Evolutionary conservation across 2,329 filamentous ascomycete species (phyloP).

Genomic region (Calonectria hawksworthii): DNA sequence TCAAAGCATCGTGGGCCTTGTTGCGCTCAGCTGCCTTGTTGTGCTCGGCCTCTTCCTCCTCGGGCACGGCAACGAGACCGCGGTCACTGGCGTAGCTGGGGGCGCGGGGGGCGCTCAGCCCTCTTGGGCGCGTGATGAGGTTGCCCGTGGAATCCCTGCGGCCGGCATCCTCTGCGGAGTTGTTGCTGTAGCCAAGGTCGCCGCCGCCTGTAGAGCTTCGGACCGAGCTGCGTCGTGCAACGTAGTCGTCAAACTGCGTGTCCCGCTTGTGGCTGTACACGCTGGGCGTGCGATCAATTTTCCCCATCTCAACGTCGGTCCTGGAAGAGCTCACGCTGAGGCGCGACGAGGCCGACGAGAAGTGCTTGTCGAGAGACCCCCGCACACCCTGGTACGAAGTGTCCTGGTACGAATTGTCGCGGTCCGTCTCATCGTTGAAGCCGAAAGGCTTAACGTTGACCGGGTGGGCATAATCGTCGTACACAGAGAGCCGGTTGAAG

Average conservation of each 20-base stretch:
- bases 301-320: conserved; percentile 40
- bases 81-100: conserved; percentile 55
- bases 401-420: conserved; percentile 46
- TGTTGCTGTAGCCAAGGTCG: conserved; percentile 50
- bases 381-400: conserved; percentile 40
- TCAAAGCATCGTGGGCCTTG: conserved; percentile 48
- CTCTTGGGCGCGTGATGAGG: conserved; percentile 40
- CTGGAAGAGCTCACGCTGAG: conserved; percentile 47
- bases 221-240: conserved; percentile 51
- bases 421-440: conserved; percentile 53
- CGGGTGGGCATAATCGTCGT: conserved; percentile 66
- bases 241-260: conserved; percentile 63
- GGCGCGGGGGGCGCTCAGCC: conserved; percentile 46
- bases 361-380: conserved; percentile 46
- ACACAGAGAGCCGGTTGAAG: conserved; percentile 62
- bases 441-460: conserved; percentile 65
- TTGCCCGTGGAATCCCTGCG: conserved; percentile 26
- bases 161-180: conserved; percentile 1
- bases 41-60: conserved; percentile 50
- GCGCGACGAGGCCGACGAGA: conserved; percentile 45
- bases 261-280: conserved; percentile 61
- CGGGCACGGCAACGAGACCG: conserved; percentile 55
- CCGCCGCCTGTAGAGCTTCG: conserved; percentile 46
- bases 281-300: conserved; percentile 42
- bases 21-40: conserved; percentile 36